Evolutionary conservation across 2,329 filamentous ascomycete genomes (phyloP).

Genomic region (Botrytis sinoallii): DNA sequence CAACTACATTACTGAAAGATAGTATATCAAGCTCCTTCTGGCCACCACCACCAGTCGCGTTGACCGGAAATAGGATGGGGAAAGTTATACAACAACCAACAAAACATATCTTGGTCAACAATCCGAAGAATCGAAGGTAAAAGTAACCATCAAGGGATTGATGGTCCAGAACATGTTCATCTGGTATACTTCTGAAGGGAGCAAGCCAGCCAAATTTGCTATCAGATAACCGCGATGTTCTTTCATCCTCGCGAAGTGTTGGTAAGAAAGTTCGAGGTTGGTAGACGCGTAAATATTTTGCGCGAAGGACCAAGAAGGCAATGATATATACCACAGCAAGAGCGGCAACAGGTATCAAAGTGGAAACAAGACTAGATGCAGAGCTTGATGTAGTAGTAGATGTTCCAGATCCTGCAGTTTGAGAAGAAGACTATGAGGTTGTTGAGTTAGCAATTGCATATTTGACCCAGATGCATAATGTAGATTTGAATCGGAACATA

Average conservation of each 20-base stretch:
- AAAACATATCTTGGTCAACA: slow-evolving; percentile 72
- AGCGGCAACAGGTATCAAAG: slow-evolving; percentile 46
- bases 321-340: slow-evolving; percentile 43
- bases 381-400: slow-evolving; percentile 22
- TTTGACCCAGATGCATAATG: background rate
- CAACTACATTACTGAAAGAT: slow-evolving; percentile 72
- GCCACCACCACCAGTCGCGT: slow-evolving; percentile 72
- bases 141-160: slow-evolving; percentile 90
- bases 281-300: slow-evolving; percentile 47
- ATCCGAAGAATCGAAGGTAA: slow-evolving; percentile 82
- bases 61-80: slow-evolving; percentile 76
- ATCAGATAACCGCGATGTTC: slow-evolving; percentile 55
- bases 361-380: slow-evolving; percentile 45
- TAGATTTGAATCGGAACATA: background rate
- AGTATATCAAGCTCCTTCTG: slow-evolving; percentile 70
- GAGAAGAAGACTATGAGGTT: background rate
- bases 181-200: slow-evolving; percentile 57
- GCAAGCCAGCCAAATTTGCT: slow-evolving; percentile 64
- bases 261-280: slow-evolving; percentile 53
- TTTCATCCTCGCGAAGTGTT: slow-evolving; percentile 49
- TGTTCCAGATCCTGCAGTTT: background rate
- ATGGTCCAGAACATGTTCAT: slow-evolving; percentile 81
- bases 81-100: slow-evolving; percentile 80
- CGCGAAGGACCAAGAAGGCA: slow-evolving; percentile 48
- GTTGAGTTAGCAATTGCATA: background rate